Conservation (phyloP, 805 yeast genomes). For the Grigorovia yakushimaensis region DNA sequence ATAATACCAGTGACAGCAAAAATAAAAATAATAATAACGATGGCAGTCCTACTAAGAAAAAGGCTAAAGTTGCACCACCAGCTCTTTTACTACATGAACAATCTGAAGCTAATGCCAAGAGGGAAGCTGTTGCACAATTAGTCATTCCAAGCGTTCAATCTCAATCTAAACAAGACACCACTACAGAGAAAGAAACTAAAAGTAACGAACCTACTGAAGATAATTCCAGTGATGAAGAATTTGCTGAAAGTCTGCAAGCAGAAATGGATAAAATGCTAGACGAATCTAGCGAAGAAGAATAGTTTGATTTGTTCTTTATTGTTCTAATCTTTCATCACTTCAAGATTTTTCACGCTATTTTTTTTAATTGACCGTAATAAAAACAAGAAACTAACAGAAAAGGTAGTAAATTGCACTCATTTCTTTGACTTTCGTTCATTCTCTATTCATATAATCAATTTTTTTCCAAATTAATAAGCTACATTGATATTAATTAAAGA, state of each 20-base stretch:
- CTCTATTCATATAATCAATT: no score
- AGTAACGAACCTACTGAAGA: conserved; percentile 2
- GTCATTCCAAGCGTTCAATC: conserved; percentile 23
- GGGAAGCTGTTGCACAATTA: conserved; percentile 25
- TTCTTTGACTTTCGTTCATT: no score
- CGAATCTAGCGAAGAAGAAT: conserved; percentile 24
- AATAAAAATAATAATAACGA: conserved; percentile 6
- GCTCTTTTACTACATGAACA: conserved; percentile 25
- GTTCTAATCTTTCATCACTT: no score
- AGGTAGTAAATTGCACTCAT: no score
- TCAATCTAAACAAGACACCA: conserved; percentile 6
- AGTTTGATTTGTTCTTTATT: not conserved
- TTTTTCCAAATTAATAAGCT: no score
- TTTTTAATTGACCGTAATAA: no score
- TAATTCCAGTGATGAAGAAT: conserved; percentile 28
- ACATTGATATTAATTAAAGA: no score
- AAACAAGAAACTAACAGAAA: no score
- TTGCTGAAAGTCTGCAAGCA: conserved; percentile 27
- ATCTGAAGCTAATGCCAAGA: conserved; percentile 23
- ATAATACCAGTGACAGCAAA: conserved; percentile 3
- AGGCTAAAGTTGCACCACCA: conserved; percentile 28
- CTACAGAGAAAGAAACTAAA: not conserved
- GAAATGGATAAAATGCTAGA: conserved; percentile 25
- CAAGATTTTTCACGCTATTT: no score
- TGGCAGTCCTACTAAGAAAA: conserved; percentile 10